Conservation (phyloP, 208 protist genomes). For the Acanthamoeba healyi region DNA sequence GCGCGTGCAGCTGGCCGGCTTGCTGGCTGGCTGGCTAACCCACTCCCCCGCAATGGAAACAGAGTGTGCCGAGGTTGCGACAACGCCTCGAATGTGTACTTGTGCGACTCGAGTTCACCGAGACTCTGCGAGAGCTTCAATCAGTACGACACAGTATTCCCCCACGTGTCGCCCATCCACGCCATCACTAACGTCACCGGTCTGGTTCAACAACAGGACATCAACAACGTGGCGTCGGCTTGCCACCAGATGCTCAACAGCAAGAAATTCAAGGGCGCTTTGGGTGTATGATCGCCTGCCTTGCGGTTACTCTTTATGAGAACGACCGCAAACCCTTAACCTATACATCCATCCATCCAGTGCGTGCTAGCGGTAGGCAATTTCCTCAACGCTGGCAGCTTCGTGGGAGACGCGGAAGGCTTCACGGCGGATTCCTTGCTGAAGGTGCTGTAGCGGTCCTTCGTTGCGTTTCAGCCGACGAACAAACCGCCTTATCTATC, state of each 20-base stretch:
- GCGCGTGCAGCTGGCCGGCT: too few relatives aligned
- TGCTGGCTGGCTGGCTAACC: neutral
- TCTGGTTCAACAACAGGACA: neutral
- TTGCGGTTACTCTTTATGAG: neutral
- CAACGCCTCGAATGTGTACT: constrained; percentile 47
- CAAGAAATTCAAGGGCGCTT: constrained; percentile 49
- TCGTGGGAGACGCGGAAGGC: constrained; percentile 53
- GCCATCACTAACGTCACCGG: neutral
- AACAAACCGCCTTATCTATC: neutral
- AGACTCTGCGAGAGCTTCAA: constrained; percentile 6
- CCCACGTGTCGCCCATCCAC: too few relatives aligned
- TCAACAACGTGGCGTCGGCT: neutral
- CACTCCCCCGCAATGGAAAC: neutral
- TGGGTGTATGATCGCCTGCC: neutral
- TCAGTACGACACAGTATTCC: neutral
- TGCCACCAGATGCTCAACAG: constrained; percentile 1
- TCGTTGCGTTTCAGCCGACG: neutral
- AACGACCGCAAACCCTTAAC: neutral
- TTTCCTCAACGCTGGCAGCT: constrained; percentile 63
- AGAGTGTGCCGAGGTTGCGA: constrained; percentile 22
- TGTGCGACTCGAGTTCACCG: constrained; percentile 9
- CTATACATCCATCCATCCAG: neutral
- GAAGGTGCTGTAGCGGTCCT: neutral
- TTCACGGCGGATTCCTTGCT: constrained; percentile 53
- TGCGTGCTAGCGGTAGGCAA: constrained; percentile 40